Conservation (phyloP, 2,329 filamentous ascomycete species). For the Lachnellula subtilissima region DNA sequence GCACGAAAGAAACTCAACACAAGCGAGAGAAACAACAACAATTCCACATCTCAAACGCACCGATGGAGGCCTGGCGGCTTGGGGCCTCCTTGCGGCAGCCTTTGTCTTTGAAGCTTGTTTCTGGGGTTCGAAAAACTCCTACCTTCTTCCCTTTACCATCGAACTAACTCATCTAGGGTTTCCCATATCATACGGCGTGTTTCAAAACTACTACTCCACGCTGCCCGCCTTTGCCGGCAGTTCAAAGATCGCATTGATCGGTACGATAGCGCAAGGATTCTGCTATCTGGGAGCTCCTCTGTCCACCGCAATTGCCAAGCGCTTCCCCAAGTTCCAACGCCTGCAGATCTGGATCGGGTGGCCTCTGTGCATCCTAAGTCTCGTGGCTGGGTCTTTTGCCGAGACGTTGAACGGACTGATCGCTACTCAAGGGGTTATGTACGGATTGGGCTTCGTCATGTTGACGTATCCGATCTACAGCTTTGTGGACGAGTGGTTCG, state of each 20-base stretch:
- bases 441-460: slow-evolving; percentile 53
- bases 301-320: slow-evolving; percentile 31
- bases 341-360: slow-evolving; percentile 37
- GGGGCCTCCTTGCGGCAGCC: slow-evolving; percentile 11
- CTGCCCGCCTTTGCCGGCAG: slow-evolving; percentile 50
- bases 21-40: not conserved
- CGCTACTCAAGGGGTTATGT: slow-evolving; percentile 56
- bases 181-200: slow-evolving; percentile 64
- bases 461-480: slow-evolving; percentile 52
- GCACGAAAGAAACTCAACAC: too few relatives aligned
- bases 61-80: slow-evolving; percentile 13
- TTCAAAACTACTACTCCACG: slow-evolving; percentile 63
- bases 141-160: not conserved
- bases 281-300: slow-evolving; percentile 34
- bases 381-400: slow-evolving; percentile 47
- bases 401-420: slow-evolving; percentile 50
- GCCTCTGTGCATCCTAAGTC: slow-evolving; percentile 36
- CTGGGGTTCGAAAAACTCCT: slow-evolving; percentile 7
- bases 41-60: slow-evolving; percentile 5
- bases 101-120: slow-evolving; percentile 17
- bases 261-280: slow-evolving; percentile 42
- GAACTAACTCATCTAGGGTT: slow-evolving; percentile 52
- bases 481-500: slow-evolving; percentile 60
- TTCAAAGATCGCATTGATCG: slow-evolving; percentile 55
- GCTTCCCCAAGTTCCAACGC: slow-evolving; percentile 31